Base-by-base conservation (phyloP, 768 basidiomycete genomes). In the Lactifluus hygrophoroides region DNA sequence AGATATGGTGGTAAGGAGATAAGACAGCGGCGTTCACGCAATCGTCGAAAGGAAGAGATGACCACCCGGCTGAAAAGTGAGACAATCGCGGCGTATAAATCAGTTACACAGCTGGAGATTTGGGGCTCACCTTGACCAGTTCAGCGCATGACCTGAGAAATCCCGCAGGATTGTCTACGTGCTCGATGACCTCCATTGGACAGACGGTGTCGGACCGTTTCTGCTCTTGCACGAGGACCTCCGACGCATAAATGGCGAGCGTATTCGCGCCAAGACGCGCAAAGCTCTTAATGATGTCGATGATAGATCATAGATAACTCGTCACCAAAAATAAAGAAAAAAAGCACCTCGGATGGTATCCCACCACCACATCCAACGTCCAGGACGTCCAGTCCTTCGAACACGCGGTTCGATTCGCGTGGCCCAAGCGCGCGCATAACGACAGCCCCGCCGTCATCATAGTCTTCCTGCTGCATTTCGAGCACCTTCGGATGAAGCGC, bases 111-210 rank as follows among this genome's bases (percentile, higher is more conserved):
- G n/a, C n/a, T n/a, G n/a, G n/a, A n/a, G n/a, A n/a, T n/a, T n/a
- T n/a, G n/a, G n/a, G n/a, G 47, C 80, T 42, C 62, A 93, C 94
- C 75, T 96, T 98, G 64, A 95, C 82, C 30, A 98, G 79, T 57
- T 86, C 78, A 0, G 88, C 88, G 64, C 93, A 88, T 38, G 86
- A 83, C 28, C 80, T 75, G 49, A 99, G 77, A 70, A 99, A 99
- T 7, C 79, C 77, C 6, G 82, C 76, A 1, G 96, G 94, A 66
- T 95, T 86, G 68, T 96, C 90, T 51, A 99, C 96, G 67, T 99
- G 96, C 73, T 99, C 96, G 30, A 99, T 69, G 8, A 99, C 95
- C 71, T 99, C 96, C 91, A 98, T 91, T n/a, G n/a, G n/a, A n/a
- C n/a, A n/a, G n/a, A n/a, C n/a, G n/a, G n/a, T n/a, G n/a, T n/a